Percentiles rank a stretch among this genome's conserved stretches.
Conservation (phyloP, 2,329 filamentous ascomycete genomes). For the Decorospora gaudefroyi region DNA sequence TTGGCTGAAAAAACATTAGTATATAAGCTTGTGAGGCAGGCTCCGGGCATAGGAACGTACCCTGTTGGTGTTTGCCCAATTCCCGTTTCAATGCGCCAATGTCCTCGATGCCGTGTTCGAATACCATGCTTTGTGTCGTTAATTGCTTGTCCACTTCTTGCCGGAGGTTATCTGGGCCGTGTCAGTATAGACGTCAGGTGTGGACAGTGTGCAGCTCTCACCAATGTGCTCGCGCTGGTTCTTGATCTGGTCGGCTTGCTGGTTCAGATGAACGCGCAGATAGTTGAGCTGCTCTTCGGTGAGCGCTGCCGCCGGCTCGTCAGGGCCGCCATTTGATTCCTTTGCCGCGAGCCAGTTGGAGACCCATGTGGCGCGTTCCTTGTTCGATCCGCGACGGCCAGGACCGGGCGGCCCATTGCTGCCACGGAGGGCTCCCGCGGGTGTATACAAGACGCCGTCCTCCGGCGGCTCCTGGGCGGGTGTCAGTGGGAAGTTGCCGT, state of each 20-base stretch:
- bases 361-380: constrained; percentile 51
- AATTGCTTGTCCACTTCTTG: constrained; percentile 85
- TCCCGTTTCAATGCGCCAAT: constrained; percentile 90
- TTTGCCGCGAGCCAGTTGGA: constrained; percentile 60
- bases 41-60: constrained; percentile 2
- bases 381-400: constrained; percentile 40
- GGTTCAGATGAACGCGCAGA: constrained; percentile 86
- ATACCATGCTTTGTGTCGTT: constrained; percentile 78
- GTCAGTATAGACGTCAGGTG: constrained; percentile 2
- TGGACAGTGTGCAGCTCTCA: not conserved
- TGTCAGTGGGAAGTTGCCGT: constrained; percentile 70
- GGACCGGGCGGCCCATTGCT: constrained; percentile 34
- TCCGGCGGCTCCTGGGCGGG: constrained; percentile 68
- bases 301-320: constrained; percentile 59
- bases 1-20: constrained; percentile 75
- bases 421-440: constrained; percentile 45
- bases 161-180: constrained; percentile 69
- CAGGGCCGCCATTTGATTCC: constrained; percentile 54
- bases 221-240: constrained; percentile 80
- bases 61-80: constrained; percentile 86
- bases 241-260: constrained; percentile 89
- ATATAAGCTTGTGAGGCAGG: constrained; percentile 62
- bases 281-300: constrained; percentile 84
- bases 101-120: constrained; percentile 79
- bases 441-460: constrained; percentile 59